Percentiles rank a stretch among this genome's conserved stretches.
phyloP scores from a whole-genome alignment of 139 green algal species.

The Asterochloris sp. region DNA sequence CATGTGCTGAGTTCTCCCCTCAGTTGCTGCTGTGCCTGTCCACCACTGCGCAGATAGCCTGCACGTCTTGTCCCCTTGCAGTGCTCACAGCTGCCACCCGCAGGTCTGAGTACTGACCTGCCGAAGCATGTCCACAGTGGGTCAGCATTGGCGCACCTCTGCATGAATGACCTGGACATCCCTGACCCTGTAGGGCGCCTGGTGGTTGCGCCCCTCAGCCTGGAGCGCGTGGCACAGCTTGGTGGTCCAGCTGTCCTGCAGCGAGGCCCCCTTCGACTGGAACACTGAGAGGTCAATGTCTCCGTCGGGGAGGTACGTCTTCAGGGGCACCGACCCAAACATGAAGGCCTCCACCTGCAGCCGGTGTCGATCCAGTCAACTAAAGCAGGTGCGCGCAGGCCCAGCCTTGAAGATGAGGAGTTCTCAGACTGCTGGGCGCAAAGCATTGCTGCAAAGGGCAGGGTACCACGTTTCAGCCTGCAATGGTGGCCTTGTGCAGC shows the following conservation, averaged over 20 bases:
- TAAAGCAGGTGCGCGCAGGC: too few species aligned
- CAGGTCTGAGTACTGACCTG: not conserved
- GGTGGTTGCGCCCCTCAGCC: slow-evolving; percentile 52
- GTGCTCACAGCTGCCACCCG: not conserved
- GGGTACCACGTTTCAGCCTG: too few species aligned
- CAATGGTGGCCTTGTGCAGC: not conserved
- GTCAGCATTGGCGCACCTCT: slow-evolving; percentile 53
- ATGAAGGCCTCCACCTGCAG: slow-evolving; percentile 75
- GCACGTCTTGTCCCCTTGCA: not conserved
- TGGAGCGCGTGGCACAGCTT: slow-evolving; percentile 61
- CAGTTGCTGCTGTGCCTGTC: too few species aligned
- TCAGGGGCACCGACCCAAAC: slow-evolving; percentile 94
- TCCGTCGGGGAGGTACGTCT: slow-evolving; percentile 93
- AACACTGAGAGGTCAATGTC: slow-evolving; percentile 97
- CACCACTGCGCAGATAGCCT: too few species aligned
- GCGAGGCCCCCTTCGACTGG: slow-evolving; percentile 17
- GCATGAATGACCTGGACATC: slow-evolving; percentile 87
- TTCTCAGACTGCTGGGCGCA: too few species aligned
- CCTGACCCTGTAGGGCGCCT: slow-evolving; percentile 59
- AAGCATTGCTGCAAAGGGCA: too few species aligned
- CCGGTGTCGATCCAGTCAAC: not conserved
- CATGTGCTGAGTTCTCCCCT: too few species aligned
- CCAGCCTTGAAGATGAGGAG: too few species aligned
- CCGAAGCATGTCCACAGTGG: not conserved
- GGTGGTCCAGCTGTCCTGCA: slow-evolving; percentile 64